Evolutionary conservation across 306 rosid species (phyloP), one percentile per base, ranked within the genome.

Genomic region (Glycine soja): DNA sequence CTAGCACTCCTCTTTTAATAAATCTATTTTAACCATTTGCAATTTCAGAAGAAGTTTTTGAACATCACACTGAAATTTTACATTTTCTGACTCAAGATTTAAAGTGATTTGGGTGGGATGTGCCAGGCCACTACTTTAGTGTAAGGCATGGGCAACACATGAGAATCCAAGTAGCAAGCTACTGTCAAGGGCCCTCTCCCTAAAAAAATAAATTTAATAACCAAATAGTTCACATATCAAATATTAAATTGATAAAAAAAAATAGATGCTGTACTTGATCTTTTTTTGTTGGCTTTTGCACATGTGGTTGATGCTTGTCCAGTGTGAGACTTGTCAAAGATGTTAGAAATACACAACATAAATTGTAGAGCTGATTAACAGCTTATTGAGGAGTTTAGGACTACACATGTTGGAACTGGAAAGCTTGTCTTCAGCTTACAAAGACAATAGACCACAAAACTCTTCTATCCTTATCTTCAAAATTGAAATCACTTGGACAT

Each of bases 101-200:
- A 10, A 42, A 76, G 18, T 62, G 8, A 8, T 46, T 62, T 62
- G 34, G 36, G 36, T 47, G 46, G 46, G 72, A 61, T 61, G 38
- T 34, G 48, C 12, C 72, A 47, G 13, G 46, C 16, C 57, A 32
- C 11, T n/a, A 38, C 7, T 30, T n/a, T 47, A 62, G 71, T 76
- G 80, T 16, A 47, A 76, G 16, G 32, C 72, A 62, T 14, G 79
- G 32, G 11, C 45, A 3, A 57, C 30, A 8, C 70, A 42, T 19
- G 9, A 59, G 79, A 56, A 24, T n/a, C n/a, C n/a, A n/a, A 56
- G 7, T 74, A 74, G 65, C 76, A 51, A 72, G 48, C 76, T 51
- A 72, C 14, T 51, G 14, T 72, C 5, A 46, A 10, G 15, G 15
- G 3, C 13, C 3, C 52, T 50, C 62, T 32, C 52, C 38, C 81